Evolutionary conservation across 2,329 filamentous ascomycete species (phyloP).

Genomic region (Coniochaeta sp.): DNA sequence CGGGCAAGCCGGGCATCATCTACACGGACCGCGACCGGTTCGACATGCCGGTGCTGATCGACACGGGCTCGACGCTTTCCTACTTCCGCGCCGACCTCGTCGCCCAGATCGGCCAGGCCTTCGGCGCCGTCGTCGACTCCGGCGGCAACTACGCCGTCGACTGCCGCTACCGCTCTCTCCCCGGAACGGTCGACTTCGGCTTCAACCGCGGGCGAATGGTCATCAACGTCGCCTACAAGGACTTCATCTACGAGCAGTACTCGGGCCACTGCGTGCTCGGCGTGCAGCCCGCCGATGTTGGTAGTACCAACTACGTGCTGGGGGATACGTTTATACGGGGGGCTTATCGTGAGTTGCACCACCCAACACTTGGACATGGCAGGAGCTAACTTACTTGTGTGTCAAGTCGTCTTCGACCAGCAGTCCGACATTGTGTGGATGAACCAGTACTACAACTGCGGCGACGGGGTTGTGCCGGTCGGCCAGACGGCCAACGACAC

Average conservation of each 20-base stretch:
- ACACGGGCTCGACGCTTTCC: constrained; percentile 56
- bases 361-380: not conserved
- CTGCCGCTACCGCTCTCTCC: constrained; percentile 28
- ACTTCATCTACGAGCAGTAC: constrained; percentile 31
- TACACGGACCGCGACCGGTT: constrained; percentile 21
- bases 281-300: constrained; percentile 24
- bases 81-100: constrained; percentile 53
- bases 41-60: constrained; percentile 42
- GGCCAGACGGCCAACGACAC: constrained; percentile 22
- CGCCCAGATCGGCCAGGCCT: constrained; percentile 25
- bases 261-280: constrained; percentile 24
- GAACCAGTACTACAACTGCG: constrained; percentile 28
- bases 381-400: constrained; percentile 4
- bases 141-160: constrained; percentile 20
- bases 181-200: constrained; percentile 35
- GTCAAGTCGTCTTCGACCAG: constrained; percentile 33
- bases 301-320: constrained; percentile 24
- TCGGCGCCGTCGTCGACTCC: constrained; percentile 21
- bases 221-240: constrained; percentile 35
- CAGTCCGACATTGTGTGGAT: constrained; percentile 29
- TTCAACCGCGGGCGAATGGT: constrained; percentile 32
- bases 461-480: constrained; percentile 24
- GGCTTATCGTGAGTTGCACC: constrained; percentile 24
- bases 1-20: constrained; percentile 14
- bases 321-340: constrained; percentile 29